A percentile compares a stretch with the other conserved stretches of the same genome.
Conservation (phyloP, 2,329 filamentous ascomycete genomes). For the Cladorrhinum sp. region DNA sequence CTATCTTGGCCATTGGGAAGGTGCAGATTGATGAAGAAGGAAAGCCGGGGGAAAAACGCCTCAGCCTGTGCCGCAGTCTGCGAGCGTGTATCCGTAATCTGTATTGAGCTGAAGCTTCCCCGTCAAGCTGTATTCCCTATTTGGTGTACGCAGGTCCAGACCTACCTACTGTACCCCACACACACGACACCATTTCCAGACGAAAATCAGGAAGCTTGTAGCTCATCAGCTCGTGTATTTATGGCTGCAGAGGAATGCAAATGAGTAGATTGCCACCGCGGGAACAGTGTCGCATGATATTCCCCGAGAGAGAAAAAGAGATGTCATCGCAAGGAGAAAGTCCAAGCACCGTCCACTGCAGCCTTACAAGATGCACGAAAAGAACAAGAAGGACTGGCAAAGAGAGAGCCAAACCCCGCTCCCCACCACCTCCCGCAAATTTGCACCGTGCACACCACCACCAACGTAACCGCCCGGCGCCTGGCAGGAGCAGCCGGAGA, state of each 20-base stretch:
- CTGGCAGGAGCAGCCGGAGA: conserved; percentile 7
- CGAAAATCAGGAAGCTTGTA: neutral
- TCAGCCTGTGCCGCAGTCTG: conserved; percentile 8
- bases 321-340: neutral
- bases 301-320: neutral
- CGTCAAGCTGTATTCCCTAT: neutral
- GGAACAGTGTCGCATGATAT: neutral
- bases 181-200: neutral
- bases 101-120: neutral
- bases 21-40: neutral
- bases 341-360: neutral
- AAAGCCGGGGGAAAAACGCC: neutral
- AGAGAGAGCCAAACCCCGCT: conserved; percentile 24
- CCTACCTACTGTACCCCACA: neutral
- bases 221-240: no score
- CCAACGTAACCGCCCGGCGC: conserved; percentile 11
- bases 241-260: no score
- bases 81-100: neutral
- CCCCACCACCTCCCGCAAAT: conserved; percentile 21
- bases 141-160: neutral
- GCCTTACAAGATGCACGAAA: neutral
- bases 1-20: neutral
- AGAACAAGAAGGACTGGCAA: neutral
- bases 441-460: conserved; percentile 22
- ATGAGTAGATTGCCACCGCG: neutral